A percentile compares a stretch with the other conserved stretches of the same genome.
Conservation (phyloP, 2,329 filamentous ascomycete species). For the Monosporascus sp. region DNA sequence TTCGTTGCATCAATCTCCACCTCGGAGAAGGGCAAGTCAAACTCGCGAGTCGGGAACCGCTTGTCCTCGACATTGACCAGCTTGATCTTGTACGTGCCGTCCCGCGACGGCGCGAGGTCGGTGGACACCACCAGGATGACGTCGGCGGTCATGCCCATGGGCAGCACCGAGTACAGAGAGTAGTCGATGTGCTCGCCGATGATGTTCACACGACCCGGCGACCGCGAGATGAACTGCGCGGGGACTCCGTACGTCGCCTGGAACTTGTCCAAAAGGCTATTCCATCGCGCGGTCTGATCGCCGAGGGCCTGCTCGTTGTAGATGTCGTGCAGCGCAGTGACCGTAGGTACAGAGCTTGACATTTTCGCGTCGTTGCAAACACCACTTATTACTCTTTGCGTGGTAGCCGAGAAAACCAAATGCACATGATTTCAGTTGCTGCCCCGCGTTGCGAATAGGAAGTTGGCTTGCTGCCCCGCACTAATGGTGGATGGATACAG, state of each 20-base stretch:
- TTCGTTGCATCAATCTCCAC: slow-evolving; percentile 79
- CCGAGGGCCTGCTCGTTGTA: slow-evolving; percentile 70
- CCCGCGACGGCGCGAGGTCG: slow-evolving; percentile 37
- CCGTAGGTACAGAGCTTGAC: slow-evolving; percentile 64
- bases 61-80: slow-evolving; percentile 72
- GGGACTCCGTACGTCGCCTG: slow-evolving; percentile 60
- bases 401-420: background rate
- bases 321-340: slow-evolving; percentile 70
- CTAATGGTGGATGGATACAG: background rate
- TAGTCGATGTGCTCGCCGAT: slow-evolving; percentile 99
- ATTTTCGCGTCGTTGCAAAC: slow-evolving; percentile 26
- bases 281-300: slow-evolving; percentile 69
- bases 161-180: slow-evolving; percentile 90
- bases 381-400: background rate
- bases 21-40: slow-evolving; percentile 59
- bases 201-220: slow-evolving; percentile 92
- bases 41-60: slow-evolving; percentile 71
- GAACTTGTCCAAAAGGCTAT: slow-evolving; percentile 66
- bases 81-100: slow-evolving; percentile 59
- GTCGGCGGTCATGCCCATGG: slow-evolving; percentile 92
- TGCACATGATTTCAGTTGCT: background rate
- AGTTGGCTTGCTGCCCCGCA: background rate
- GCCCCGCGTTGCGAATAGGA: background rate
- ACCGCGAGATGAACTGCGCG: slow-evolving; percentile 79
- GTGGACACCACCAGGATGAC: slow-evolving; percentile 74